Conservation (phyloP, 495 filamentous ascomycete genomes). For the Hypoxylon trugodes region DNA sequence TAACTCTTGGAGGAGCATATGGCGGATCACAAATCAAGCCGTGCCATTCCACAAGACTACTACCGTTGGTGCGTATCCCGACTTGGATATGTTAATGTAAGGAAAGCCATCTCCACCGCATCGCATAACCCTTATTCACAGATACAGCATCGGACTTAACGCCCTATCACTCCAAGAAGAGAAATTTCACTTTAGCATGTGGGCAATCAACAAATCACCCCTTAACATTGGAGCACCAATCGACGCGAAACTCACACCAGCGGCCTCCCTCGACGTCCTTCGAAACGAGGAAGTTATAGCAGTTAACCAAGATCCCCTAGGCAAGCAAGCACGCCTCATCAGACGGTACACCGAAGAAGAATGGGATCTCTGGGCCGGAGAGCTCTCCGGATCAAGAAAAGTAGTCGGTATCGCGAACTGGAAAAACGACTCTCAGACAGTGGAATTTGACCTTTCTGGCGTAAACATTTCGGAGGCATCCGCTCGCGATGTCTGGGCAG, state of each 20-base stretch:
- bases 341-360: conserved; percentile 48
- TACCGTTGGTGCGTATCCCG: conserved; percentile 58
- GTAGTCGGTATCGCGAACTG: conserved; percentile 59
- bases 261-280: conserved; percentile 50
- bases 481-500: conserved; percentile 56
- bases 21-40: conserved; percentile 58
- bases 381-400: conserved; percentile 48
- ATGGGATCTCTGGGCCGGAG: conserved; percentile 61
- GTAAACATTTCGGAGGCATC: conserved; percentile 52
- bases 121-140: conserved; percentile 37
- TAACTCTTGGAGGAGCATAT: conserved; percentile 60
- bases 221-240: conserved; percentile 62
- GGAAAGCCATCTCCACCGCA: conserved; percentile 33
- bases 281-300: conserved; percentile 60
- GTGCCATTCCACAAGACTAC: conserved; percentile 51
- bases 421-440: conserved; percentile 47
- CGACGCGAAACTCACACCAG: conserved; percentile 46
- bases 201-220: conserved; percentile 66
- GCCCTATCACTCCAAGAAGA: conserved; percentile 51
- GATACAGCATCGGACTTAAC: conserved; percentile 44
- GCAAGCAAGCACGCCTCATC: conserved; percentile 50
- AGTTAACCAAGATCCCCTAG: conserved; percentile 63
- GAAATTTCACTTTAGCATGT: conserved; percentile 64
- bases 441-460: conserved; percentile 52
- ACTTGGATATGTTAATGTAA: conserved; percentile 64